These are phyloP conservation scores for Solanum sparsipilum DNA, from an alignment of 257 asterid species.

Conservation along the genomic window DNA sequence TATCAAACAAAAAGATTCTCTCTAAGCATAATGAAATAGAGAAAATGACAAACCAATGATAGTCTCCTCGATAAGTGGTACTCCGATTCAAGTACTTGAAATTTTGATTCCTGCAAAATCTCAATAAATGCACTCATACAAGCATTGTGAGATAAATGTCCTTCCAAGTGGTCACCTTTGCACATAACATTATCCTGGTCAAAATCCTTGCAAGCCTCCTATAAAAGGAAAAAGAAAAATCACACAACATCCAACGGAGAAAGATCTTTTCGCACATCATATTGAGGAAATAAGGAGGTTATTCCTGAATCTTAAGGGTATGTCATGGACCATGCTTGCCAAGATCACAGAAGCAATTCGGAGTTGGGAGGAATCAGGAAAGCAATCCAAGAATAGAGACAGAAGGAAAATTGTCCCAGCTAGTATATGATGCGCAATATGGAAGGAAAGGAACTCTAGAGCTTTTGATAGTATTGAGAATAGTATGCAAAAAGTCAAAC, in stretches of 20 bases:
- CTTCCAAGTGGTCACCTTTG: conserved; percentile 28
- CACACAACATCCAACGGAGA: background rate
- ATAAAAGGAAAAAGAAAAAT: conserved; percentile 12
- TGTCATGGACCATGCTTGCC: no score
- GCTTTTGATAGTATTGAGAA: no score
- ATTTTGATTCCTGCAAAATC: conserved; percentile 45
- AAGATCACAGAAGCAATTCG: no score
- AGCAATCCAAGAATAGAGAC: no score
- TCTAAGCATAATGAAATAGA: background rate
- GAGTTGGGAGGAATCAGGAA: no score
- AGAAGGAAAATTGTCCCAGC: no score
- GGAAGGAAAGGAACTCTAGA: no score
- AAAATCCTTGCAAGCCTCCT: conserved; percentile 37
- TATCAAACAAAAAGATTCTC: background rate
- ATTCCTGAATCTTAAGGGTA: no score
- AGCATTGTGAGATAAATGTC: conserved; percentile 16
- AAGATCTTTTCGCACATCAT: background rate
- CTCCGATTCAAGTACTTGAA: conserved; percentile 52
- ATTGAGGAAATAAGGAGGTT: background rate
- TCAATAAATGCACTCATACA: conserved; percentile 34
- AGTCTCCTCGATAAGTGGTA: conserved; percentile 49
- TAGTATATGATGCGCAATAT: no score
- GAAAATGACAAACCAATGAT: conserved; percentile 29
- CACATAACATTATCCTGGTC: conserved; percentile 20
- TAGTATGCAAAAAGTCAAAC: no score